Percentiles rank a stretch among this genome's conserved stretches.
Conservation (phyloP, 306 rosid species). For the Citrullus amarus region DNA sequence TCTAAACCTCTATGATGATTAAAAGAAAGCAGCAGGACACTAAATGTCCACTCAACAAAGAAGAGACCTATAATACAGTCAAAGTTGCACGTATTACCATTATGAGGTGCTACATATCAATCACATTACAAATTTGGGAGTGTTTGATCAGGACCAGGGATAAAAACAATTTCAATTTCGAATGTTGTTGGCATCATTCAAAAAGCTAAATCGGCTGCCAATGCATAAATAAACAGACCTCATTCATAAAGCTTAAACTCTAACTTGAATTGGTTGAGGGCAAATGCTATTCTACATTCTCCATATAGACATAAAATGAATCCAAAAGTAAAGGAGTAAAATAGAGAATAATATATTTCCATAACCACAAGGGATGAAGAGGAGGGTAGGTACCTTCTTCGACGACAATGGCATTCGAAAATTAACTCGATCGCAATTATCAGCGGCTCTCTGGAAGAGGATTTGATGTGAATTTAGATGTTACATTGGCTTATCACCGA, state of each 20-base stretch:
- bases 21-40: not conserved
- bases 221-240: not conserved
- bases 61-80: not conserved
- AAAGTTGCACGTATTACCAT: not conserved
- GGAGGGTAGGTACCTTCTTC: not conserved
- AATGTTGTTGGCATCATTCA: not conserved
- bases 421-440: not conserved
- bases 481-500: not conserved
- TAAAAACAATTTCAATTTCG: not conserved
- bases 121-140: not conserved
- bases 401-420: not conserved
- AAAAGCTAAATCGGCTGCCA: not conserved
- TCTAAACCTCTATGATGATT: conserved; percentile 12
- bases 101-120: not conserved
- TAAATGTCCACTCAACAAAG: not conserved
- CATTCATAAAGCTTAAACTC: not conserved
- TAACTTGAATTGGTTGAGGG: not conserved
- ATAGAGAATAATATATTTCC: too few relatives aligned
- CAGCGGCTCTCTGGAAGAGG: not conserved
- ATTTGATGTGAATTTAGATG: not conserved
- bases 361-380: not conserved
- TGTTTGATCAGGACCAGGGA: not conserved
- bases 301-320: not conserved
- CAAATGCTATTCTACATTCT: not conserved
- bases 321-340: not conserved